Percentiles rank a stretch among this genome's conserved stretches.
Conservation (phyloP, 2,329 filamentous ascomycete genomes). For the Epichloe coenophiala region DNA sequence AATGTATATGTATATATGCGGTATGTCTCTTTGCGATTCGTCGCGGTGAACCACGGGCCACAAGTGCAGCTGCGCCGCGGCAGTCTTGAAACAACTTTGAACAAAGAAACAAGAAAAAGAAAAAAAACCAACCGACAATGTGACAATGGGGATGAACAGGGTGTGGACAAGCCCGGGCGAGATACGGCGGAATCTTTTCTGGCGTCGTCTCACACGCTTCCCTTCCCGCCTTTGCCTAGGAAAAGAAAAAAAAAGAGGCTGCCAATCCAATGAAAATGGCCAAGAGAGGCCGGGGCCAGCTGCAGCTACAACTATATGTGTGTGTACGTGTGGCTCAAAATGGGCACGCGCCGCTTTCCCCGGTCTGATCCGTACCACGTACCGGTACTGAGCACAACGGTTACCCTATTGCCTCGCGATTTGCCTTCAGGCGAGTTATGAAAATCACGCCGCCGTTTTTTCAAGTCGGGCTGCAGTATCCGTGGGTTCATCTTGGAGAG, state of each 20-base stretch:
- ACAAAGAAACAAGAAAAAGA: background rate
- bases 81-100: background rate
- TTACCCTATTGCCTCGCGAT: too few relatives aligned
- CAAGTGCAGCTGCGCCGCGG: background rate
- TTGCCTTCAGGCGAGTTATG: too few relatives aligned
- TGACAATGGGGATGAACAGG: background rate
- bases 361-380: too few relatives aligned
- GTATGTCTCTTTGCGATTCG: background rate
- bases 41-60: background rate
- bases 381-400: too few relatives aligned
- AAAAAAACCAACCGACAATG: too few relatives aligned
- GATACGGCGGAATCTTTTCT: background rate
- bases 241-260: background rate
- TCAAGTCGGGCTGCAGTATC: background rate
- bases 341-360: background rate
- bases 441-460: too few relatives aligned
- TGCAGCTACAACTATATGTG: background rate
- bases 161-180: background rate
- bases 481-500: background rate
- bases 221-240: background rate
- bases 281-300: too few relatives aligned
- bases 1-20: too few relatives aligned
- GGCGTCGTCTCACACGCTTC: background rate
- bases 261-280: background rate
- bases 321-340: background rate